Conservation (phyloP, 345 rosid species). For the Excoecaria agallocha region DNA sequence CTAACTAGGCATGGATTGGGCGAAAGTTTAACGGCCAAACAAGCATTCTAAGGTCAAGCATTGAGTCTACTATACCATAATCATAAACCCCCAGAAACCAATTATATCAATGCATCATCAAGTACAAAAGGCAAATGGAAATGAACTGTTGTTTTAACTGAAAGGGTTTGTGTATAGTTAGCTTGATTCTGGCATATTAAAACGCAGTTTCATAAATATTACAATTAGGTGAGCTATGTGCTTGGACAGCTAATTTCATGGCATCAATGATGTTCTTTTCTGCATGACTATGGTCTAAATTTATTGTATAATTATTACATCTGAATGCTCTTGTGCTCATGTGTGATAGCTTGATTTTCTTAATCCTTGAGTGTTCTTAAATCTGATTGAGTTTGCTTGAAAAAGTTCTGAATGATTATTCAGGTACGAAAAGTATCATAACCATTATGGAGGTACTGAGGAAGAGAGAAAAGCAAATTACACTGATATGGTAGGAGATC, state of each 20-base stretch:
- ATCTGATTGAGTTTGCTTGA: neutral
- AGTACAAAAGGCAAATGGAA: too few species aligned
- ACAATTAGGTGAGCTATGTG: neutral
- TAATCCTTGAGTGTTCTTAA: neutral
- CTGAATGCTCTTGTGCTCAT: neutral
- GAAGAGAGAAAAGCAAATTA: constrained; percentile 85
- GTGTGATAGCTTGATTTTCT: neutral
- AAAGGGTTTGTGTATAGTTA: too few species aligned
- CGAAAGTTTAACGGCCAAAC: too few species aligned
- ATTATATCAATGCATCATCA: too few species aligned
- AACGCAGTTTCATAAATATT: neutral
- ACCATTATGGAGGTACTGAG: constrained; percentile 71
- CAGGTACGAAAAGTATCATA: constrained; percentile 97
- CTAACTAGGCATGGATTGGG: too few species aligned
- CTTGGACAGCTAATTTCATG: neutral
- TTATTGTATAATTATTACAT: neutral
- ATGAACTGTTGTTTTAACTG: too few species aligned
- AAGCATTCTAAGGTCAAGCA: too few species aligned
- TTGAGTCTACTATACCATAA: too few species aligned
- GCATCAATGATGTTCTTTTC: too few species aligned
- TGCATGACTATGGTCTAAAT: neutral
- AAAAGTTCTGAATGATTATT: constrained; percentile 18
- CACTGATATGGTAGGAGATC: constrained; percentile 73
- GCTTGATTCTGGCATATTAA: neutral
- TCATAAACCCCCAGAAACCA: too few species aligned